These are phyloP conservation scores for Penicillium crystallinum DNA, from an alignment of 495 filamentous ascomycete species.

Conservation along the genomic window DNA sequence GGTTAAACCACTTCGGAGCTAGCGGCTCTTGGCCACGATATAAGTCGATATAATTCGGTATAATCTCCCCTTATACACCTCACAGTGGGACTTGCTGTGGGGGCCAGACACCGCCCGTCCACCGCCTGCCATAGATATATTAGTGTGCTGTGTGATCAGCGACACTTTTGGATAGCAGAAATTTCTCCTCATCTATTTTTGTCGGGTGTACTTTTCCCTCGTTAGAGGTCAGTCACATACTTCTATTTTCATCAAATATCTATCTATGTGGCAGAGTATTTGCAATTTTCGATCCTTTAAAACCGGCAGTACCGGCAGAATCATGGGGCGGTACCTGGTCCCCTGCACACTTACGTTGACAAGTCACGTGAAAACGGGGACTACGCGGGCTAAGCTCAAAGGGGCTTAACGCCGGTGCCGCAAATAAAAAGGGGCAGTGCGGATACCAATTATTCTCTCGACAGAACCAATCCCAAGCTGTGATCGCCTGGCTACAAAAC, in stretches of 20 bases:
- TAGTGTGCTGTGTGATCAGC: not conserved
- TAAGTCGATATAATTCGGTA: not conserved
- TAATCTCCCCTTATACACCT: not conserved
- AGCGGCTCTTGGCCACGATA: not conserved
- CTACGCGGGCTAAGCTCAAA: not conserved
- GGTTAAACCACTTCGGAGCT: not conserved
- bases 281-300: not conserved
- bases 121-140: not conserved
- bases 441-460: not conserved
- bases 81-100: not conserved
- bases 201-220: no score
- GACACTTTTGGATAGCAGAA: not conserved
- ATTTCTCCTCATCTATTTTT: not conserved
- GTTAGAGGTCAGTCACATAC: no score
- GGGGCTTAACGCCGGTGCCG: not conserved
- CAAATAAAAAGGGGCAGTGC: not conserved
- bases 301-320: not conserved
- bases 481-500: not conserved
- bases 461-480: not conserved
- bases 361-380: not conserved
- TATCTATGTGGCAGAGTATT: not conserved
- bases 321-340: not conserved
- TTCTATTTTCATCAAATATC: not conserved
- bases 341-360: not conserved
- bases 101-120: not conserved